Percentiles rank a stretch among this genome's conserved stretches.
phyloP scores from a whole-genome alignment of 179 eudicot species.

The Beta corolliflora region DNA sequence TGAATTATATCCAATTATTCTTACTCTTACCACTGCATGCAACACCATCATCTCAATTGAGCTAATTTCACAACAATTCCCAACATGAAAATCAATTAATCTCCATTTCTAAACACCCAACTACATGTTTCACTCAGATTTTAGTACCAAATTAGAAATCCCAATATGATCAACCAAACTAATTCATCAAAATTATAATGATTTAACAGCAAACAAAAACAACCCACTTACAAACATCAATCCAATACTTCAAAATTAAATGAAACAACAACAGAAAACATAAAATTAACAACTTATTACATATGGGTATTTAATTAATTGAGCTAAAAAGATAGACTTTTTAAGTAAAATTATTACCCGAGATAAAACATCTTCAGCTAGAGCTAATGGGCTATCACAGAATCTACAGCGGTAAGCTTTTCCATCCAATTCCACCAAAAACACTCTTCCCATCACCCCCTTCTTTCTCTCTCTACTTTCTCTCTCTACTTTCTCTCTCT shows the following conservation, averaged over 20 bases:
- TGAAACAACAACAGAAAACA: background rate
- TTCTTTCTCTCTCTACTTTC: background rate
- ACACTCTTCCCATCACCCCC: slow-evolving; percentile 44
- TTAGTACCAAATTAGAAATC: background rate
- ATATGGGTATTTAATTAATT: background rate
- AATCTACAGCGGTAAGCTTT: slow-evolving; percentile 45
- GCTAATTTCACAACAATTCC: background rate
- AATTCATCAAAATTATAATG: slow-evolving; percentile 3
- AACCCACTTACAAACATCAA: slow-evolving; percentile 12
- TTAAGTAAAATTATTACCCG: slow-evolving; percentile 27
- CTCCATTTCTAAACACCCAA: slow-evolving; percentile 13
- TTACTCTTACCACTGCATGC: slow-evolving; percentile 13
- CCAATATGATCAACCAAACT: background rate
- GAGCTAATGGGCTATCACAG: slow-evolving; percentile 45
- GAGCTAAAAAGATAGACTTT: background rate
- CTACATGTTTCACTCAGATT: too few relatives aligned
- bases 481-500: slow-evolving; percentile 12
- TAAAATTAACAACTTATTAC: background rate
- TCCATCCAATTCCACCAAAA: slow-evolving; percentile 44
- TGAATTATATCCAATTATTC: background rate
- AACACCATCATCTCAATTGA: slow-evolving; percentile 16
- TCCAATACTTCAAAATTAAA: slow-evolving; percentile 3
- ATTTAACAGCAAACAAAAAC: background rate
- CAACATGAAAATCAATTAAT: background rate
- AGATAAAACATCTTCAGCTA: slow-evolving; percentile 41